Evolutionary conservation across 768 basidiomycete species (phyloP), one percentile per base, ranked within the genome.

Genomic region (Leucocoprinus leucothites): DNA sequence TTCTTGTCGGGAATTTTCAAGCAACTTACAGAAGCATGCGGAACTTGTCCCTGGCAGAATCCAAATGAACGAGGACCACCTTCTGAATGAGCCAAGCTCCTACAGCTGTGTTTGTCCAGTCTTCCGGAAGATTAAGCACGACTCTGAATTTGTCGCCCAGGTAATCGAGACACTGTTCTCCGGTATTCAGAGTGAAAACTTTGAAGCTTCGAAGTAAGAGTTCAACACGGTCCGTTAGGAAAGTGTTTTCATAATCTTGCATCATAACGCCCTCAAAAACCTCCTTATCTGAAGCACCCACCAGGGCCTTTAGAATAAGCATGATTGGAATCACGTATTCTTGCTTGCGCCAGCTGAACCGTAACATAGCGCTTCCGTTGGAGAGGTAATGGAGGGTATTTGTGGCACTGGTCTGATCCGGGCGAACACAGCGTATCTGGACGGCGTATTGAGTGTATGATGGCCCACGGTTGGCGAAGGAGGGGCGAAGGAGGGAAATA

Each of bases 241-340:
- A 98, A 0, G 97, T 98, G 68, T 99, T 94, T 38, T 90, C 86
- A 68, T 94, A 94, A 67, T 98, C 97, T 64, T 93, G 87, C 88
- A 98, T 97, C 65, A 96, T 87, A 65, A 99, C 79, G 19, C 93
- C 91, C 69, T 97, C 91, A 66, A 98, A 98, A 45, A 99, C 91
- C 68, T 98, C 97, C 68, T 87, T 89, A 75, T 99, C 97, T 9
- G 90, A 91, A 11, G 94, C 90, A 53, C 86, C 81, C 3, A 94
- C 84, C 28, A 98, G 82, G 24, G 94, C 95, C 67, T 98, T 98
- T 61, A 99, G 81, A 63, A 98, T 79, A 42, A 99, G 82, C 86
- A 98, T 94, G 69, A 98, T 90, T 4, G 97, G 97, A 40, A 99
- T 91, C 53, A 96, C 91, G 67, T 95, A 99, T 81, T 99, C 97